A percentile compares a stretch with the other conserved stretches of the same genome.
These are phyloP conservation scores for Pseudogymnoascus sp. DNA, from an alignment of 2,329 filamentous ascomycete genomes.

Conservation along the genomic window DNA sequence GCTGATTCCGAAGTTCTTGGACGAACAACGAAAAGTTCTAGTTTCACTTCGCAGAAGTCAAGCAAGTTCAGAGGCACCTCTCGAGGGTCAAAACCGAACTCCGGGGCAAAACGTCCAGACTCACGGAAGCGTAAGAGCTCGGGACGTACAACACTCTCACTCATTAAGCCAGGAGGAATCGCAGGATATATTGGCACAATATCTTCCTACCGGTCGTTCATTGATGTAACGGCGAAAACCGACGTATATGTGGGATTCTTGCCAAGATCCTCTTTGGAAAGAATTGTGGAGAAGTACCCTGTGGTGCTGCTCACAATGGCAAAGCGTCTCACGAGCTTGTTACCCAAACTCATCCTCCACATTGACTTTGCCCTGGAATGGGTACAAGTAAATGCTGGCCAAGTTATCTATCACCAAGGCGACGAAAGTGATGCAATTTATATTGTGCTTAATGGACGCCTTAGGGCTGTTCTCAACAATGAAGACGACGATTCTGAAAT, in stretches of 20 bases:
- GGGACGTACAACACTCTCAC: constrained; percentile 65
- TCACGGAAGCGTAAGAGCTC: constrained; percentile 40
- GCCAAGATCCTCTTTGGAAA: constrained; percentile 74
- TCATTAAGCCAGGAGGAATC: constrained; percentile 90
- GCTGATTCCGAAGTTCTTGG: constrained; percentile 25
- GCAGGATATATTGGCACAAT: constrained; percentile 92
- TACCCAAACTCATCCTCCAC: constrained; percentile 84
- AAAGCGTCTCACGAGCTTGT: constrained; percentile 79
- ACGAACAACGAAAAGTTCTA: constrained; percentile 13
- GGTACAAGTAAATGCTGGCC: constrained; percentile 91
- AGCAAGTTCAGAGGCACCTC: constrained; percentile 37
- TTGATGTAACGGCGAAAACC: constrained; percentile 93
- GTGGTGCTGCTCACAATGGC: constrained; percentile 92
- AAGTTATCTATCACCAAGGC: constrained; percentile 86
- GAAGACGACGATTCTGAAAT: constrained; percentile 62
- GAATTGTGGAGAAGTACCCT: constrained; percentile 87
- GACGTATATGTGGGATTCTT: constrained; percentile 97
- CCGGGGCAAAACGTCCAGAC: constrained; percentile 23
- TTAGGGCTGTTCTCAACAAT: constrained; percentile 76
- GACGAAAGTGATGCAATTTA: constrained; percentile 98
- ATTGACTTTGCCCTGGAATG: constrained; percentile 98
- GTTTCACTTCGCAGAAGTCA: constrained; percentile 22
- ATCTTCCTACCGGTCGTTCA: constrained; percentile 91
- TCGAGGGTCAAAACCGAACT: constrained; percentile 19
- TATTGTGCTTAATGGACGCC: constrained; percentile 86